These are phyloP conservation scores for Hygrophoropsis aurantiaca DNA, from an alignment of 768 basidiomycete genomes.

Conservation along the genomic window DNA sequence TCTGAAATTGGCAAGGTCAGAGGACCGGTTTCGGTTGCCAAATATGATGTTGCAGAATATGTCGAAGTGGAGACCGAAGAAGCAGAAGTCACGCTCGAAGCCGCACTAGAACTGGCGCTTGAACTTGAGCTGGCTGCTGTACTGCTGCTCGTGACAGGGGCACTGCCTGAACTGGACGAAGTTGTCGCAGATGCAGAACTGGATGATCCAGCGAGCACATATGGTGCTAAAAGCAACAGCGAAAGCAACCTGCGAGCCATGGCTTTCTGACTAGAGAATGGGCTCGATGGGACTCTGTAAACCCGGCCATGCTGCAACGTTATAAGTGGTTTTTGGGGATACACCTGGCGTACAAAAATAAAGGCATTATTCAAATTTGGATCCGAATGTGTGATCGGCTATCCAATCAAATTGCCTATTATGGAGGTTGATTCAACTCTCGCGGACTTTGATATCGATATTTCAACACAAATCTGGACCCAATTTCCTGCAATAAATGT, in stretches of 20 bases:
- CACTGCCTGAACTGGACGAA: conserved; percentile 3
- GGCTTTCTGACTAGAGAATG: conserved; percentile 1
- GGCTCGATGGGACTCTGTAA: not conserved
- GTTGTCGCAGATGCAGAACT: not conserved
- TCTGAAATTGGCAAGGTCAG: conserved; percentile 38
- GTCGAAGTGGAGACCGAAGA: conserved; percentile 8
- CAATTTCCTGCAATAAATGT: not conserved
- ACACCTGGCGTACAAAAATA: no score
- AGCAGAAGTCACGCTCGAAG: conserved; percentile 3
- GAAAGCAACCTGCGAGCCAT: conserved; percentile 18
- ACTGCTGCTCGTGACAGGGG: conserved; percentile 8
- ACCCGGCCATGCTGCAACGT: not conserved
- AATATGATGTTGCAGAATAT: not conserved
- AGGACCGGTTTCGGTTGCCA: conserved; percentile 18
- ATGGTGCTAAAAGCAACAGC: conserved; percentile 11
- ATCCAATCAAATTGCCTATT: not conserved
- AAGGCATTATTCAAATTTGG: not conserved
- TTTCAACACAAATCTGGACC: no score
- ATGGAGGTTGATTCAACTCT: not conserved
- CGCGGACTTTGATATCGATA: no score
- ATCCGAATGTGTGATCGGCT: not conserved
- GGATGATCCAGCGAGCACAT: conserved; percentile 2
- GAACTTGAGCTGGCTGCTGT: not conserved
- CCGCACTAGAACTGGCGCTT: not conserved
- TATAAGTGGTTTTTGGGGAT: conserved; percentile 1